Base-by-base conservation (phyloP, 2,329 filamentous ascomycete genomes). In the Fusarium palustre region DNA sequence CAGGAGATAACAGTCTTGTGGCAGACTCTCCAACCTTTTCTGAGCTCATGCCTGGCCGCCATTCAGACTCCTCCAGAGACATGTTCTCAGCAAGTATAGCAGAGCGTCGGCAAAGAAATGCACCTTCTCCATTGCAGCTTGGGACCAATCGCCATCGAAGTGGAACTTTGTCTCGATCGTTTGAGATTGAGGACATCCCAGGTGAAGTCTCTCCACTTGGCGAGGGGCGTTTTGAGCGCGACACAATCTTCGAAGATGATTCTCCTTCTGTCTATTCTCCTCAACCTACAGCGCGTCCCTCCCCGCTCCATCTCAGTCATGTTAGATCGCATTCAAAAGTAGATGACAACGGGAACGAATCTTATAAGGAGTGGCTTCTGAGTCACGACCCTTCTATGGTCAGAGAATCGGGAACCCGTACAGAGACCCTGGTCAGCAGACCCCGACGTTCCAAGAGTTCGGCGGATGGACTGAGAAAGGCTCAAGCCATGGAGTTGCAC, bases 401-500 rank as follows among this genome's bases (percentile, higher is more conserved):
- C 2, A 45, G 57, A 34, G 72, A 75, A 22, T 71, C 69, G 13
- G 47, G 43, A 7, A 42, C 46, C 20, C 58, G 61, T 7, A 62
- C 54, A 31, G 62, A 73, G 12, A 65, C 54, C 34, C 59, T 68
- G 5, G 18, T 65, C 15, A 72, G 75, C 13, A 67, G 65, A 31
- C 71, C 74, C 3, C 70, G 72, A 36, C 71, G 73, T 16, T 76
- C 76, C 52, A 76, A 77, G 56, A 79, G 76, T 49, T 75, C 71
- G 8, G 71, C 66, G 3, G 76, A 76, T 30, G 74, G 64, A 9
- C 34, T 73, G 13, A 64, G 68, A 28, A 59, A 66, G 33, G 46
- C 64, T 24, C 60, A 57, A 22, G 55, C 54, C 20, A 33, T 63
- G 12, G 68, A 64, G 18, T 18, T 55, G 3, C 57, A 64, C 30